Evolutionary conservation across 495 filamentous ascomycete genomes (phyloP), one percentile per base, ranked within the genome.

Genomic region (Staphylotrichum longicolle): DNA sequence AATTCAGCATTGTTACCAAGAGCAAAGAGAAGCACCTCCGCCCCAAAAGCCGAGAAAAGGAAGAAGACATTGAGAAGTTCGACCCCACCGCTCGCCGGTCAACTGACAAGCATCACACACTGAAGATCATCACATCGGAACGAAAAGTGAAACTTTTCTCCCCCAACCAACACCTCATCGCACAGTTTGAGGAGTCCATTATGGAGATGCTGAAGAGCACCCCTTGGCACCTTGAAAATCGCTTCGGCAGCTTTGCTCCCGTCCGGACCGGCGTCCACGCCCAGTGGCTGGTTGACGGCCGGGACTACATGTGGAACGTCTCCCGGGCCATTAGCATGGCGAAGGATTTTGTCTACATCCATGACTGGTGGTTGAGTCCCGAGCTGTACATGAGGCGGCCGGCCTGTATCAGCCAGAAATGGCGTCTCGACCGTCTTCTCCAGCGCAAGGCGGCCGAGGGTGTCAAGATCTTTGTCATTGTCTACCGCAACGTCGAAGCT

Each of bases 291-390:
- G 94, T 99, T 3, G 94, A 99, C 74, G 94, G 90, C 12, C 84
- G 94, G 53, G 94, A 99, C 69, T 93, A 98, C 75, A 98, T 98
- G 93, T 99, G 94, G 94, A 93, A 96, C 67, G 93, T 98, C 7
- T 96, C 91, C 6, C 85, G 94, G 54, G 94, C 94, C 3, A 97
- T 99, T 72, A 96, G 88, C 72, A 96, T 96, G 86, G 94, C 94
- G 10, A 91, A 91, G 69, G 95, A 99, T 78, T 94, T 99, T 42
- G 91, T 99, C 62, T 98, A 98, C 74, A 99, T 99, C 54, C 94
- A 99, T 72, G 94, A 97, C 72, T 99, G 94, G 94, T 99, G 94
- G 94, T 71, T 99, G 57, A 96, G 90, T 66, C 94, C 94, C 5
- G 94, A 99, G 73, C 75, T 99, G 33, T 99, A 99, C 75, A 88